A percentile compares a stretch with the other conserved stretches of the same genome.
Conservation (phyloP, 129 eudicot genomes). For the Glebionis coronaria region DNA sequence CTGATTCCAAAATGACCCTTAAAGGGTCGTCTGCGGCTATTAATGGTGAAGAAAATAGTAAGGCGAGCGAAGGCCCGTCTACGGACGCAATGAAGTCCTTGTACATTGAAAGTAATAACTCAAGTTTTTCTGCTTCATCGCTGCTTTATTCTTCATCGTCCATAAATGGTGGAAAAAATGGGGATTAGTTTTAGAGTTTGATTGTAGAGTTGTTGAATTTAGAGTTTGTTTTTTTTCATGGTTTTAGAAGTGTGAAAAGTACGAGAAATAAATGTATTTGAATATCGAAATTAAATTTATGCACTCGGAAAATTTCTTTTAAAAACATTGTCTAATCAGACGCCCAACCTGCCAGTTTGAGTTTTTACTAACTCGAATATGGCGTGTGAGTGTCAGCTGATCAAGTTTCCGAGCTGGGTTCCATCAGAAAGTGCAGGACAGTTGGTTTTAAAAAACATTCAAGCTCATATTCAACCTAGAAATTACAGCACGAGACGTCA, state of each 20-base stretch:
- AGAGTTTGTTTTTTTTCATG: slow-evolving; percentile 7
- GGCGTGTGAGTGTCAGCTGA: too few species aligned
- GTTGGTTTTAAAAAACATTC: too few species aligned
- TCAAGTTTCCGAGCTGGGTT: too few species aligned
- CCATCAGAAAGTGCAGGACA: too few species aligned
- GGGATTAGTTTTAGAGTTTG: slow-evolving; percentile 22
- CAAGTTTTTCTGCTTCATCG: slow-evolving; percentile 81
- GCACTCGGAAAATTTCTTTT: too few species aligned
- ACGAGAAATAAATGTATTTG: slow-evolving; percentile 15
- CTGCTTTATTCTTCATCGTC: slow-evolving; percentile 69
- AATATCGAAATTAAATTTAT: not conserved
- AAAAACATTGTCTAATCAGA: too few species aligned
- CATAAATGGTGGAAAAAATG: slow-evolving; percentile 29
- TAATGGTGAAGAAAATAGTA: slow-evolving; percentile 21
- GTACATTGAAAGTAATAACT: slow-evolving; percentile 56
- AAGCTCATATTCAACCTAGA: too few species aligned
- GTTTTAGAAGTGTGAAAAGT: not conserved
- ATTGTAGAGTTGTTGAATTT: slow-evolving; percentile 21
- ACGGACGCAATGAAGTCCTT: slow-evolving; percentile 50
- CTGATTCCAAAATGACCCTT: slow-evolving; percentile 36
- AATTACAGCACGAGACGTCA: too few species aligned
- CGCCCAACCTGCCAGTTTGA: too few species aligned
- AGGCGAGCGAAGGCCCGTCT: slow-evolving; percentile 50
- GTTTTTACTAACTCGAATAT: too few species aligned
- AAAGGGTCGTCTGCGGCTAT: slow-evolving; percentile 39